Percentiles rank a stretch among this genome's conserved stretches.
These are phyloP conservation scores for Diaporthe ilicicola DNA, from an alignment of 2,329 filamentous ascomycete species.

Conservation along the genomic window DNA sequence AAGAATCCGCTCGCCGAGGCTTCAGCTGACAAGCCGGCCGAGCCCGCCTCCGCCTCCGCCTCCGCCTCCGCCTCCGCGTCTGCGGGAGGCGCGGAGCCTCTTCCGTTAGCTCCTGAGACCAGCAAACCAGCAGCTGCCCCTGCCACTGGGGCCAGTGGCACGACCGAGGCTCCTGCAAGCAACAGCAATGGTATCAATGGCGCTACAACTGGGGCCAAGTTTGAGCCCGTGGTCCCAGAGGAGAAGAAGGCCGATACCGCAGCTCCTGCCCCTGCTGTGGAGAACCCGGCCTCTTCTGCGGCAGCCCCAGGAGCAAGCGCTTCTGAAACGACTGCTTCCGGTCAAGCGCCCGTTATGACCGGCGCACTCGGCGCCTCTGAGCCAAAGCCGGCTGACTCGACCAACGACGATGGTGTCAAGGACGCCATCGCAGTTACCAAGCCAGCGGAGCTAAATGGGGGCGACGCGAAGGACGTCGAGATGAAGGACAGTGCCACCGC, in stretches of 20 bases:
- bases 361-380: constrained; percentile 22
- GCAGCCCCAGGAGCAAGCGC: constrained; percentile 5
- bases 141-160: constrained; percentile 19
- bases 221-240: constrained; percentile 21
- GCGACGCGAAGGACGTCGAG: constrained; percentile 30
- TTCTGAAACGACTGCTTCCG: constrained; percentile 11
- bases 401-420: constrained; percentile 25
- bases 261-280: constrained; percentile 12
- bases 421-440: constrained; percentile 18
- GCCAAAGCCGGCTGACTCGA: constrained; percentile 20
- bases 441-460: background rate
- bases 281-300: constrained; percentile 5
- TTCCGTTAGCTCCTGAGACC: constrained; percentile 22
- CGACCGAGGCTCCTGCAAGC: background rate
- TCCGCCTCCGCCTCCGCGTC: constrained; percentile 1
- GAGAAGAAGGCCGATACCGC: constrained; percentile 26
- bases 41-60: constrained; percentile 4
- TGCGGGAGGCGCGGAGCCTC: constrained; percentile 1
- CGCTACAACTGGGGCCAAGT: constrained; percentile 17
- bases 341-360: constrained; percentile 27
- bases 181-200: constrained; percentile 24
- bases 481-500: constrained; percentile 33
- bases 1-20: constrained; percentile 24
- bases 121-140: constrained; percentile 24
- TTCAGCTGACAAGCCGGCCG: constrained; percentile 18